Percentiles rank a stretch among this genome's conserved stretches.
Evolutionary conservation across 768 basidiomycete species (phyloP).

Genomic region (Tricholoma matsutake): DNA sequence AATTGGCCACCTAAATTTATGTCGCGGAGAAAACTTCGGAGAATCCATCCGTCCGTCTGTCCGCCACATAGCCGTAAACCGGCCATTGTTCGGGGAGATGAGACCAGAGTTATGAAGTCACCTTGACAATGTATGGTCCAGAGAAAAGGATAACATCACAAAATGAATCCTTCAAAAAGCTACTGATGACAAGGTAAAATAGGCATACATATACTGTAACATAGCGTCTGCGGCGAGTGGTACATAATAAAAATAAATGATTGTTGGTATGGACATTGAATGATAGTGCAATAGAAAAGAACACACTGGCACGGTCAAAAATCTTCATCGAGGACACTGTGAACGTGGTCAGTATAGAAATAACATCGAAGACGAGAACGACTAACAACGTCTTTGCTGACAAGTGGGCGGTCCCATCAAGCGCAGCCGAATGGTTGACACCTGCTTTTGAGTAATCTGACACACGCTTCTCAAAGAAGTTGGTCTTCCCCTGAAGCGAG

Average conservation of each 20-base stretch:
- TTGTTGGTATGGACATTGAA: not conserved
- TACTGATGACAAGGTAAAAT: not conserved
- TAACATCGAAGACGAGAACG: not conserved
- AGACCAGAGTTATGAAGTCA: too few species aligned
- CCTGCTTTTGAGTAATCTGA: slow-evolving; percentile 78
- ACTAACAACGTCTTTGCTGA: slow-evolving; percentile 13
- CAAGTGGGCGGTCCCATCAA: slow-evolving; percentile 9
- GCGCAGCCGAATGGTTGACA: slow-evolving; percentile 38
- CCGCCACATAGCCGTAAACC: too few species aligned
- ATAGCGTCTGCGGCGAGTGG: not conserved
- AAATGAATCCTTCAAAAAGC: not conserved
- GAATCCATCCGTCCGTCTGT: too few species aligned
- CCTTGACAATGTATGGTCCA: too few species aligned
- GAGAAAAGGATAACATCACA: too few species aligned
- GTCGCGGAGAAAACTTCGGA: too few species aligned
- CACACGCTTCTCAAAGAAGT: slow-evolving; percentile 96
- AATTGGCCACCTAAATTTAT: too few species aligned
- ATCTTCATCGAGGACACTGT: slow-evolving; percentile 20
- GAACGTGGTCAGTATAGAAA: not conserved
- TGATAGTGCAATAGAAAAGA: not conserved
- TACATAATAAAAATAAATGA: not conserved
- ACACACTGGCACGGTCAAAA: slow-evolving; percentile 9
- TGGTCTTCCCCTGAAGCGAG: slow-evolving; percentile 93
- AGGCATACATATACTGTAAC: not conserved
- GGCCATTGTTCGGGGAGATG: too few species aligned